These are phyloP conservation scores for Penicillium arizonense DNA, from an alignment of 495 filamentous ascomycete genomes.

Conservation along the genomic window DNA sequence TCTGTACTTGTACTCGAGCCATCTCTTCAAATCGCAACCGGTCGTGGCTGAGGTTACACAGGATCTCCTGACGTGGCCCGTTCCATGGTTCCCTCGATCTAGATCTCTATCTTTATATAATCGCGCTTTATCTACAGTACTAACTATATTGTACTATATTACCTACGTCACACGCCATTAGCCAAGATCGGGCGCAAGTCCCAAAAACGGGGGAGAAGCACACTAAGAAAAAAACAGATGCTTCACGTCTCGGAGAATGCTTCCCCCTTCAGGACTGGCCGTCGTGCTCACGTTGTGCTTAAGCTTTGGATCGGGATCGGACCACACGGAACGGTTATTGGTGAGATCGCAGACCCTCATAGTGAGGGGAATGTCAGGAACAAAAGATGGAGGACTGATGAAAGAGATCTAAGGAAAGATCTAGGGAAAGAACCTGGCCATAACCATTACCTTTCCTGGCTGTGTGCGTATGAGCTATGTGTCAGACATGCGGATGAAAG, in stretches of 20 bases:
- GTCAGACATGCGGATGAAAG: background rate
- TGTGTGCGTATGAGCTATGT: conserved; percentile 15
- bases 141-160: background rate
- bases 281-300: conserved; percentile 13
- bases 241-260: conserved; percentile 7
- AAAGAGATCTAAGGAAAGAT: background rate
- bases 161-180: conserved; percentile 4
- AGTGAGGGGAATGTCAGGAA: background rate
- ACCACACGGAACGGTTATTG: conserved; percentile 21
- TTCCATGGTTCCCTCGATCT: conserved; percentile 7
- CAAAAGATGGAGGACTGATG: background rate
- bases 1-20: background rate
- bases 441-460: conserved; percentile 27
- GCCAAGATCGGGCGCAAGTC: conserved; percentile 9
- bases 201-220: background rate
- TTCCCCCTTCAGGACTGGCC: conserved; percentile 16
- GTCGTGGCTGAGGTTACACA: conserved; percentile 4
- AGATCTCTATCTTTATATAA: background rate
- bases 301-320: conserved; percentile 34
- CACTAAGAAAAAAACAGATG: conserved; percentile 1
- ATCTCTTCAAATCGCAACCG: background rate
- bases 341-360: conserved; percentile 14
- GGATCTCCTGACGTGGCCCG: conserved; percentile 8
- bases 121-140: background rate
- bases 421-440: background rate